Percentiles rank a stretch among this genome's conserved stretches.
Conservation (phyloP, 1,284 basidiomycete genomes). For the Cystobasidium sp. region DNA sequence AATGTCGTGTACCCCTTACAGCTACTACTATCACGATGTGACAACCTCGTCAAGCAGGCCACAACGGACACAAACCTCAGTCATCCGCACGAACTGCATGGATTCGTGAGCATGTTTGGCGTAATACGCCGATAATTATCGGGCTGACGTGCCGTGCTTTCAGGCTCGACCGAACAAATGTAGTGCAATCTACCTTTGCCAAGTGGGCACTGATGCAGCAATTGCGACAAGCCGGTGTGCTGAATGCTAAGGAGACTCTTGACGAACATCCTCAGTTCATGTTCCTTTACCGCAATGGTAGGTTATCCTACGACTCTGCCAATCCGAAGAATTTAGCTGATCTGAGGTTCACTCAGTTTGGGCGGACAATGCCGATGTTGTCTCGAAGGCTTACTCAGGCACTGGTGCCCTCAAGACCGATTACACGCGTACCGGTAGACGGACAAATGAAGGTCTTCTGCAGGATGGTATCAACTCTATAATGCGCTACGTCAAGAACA, state of each 20-base stretch:
- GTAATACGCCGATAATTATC: background rate
- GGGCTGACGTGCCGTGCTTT: slow-evolving; percentile 54
- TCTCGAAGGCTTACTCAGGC: slow-evolving; percentile 90
- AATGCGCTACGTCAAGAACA: slow-evolving; percentile 92
- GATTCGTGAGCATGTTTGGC: slow-evolving; percentile 53
- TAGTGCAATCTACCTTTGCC: slow-evolving; percentile 85
- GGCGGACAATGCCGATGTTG: slow-evolving; percentile 94
- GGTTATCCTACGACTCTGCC: slow-evolving; percentile 52
- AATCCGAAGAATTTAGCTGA: slow-evolving; percentile 11
- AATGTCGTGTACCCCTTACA: slow-evolving; percentile 53
- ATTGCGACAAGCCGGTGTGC: slow-evolving; percentile 71
- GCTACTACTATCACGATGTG: slow-evolving; percentile 69
- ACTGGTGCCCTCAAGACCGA: slow-evolving; percentile 97
- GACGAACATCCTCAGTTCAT: slow-evolving; percentile 79
- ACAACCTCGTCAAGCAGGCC: slow-evolving; percentile 63
- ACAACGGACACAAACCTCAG: slow-evolving; percentile 67
- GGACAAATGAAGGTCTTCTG: slow-evolving; percentile 76
- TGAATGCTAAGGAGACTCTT: slow-evolving; percentile 70
- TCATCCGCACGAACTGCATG: slow-evolving; percentile 78
- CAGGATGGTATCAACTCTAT: slow-evolving; percentile 88
- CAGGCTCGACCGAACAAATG: slow-evolving; percentile 95
- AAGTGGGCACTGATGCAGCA: slow-evolving; percentile 83
- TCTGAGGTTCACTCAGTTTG: slow-evolving; percentile 69
- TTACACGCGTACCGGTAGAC: slow-evolving; percentile 87
- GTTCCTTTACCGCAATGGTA: slow-evolving; percentile 84